Evolutionary conservation across 2,329 filamentous ascomycete genomes (phyloP), one percentile per base, ranked within the genome.

Genomic region (Aaosphaeria arxii): DNA sequence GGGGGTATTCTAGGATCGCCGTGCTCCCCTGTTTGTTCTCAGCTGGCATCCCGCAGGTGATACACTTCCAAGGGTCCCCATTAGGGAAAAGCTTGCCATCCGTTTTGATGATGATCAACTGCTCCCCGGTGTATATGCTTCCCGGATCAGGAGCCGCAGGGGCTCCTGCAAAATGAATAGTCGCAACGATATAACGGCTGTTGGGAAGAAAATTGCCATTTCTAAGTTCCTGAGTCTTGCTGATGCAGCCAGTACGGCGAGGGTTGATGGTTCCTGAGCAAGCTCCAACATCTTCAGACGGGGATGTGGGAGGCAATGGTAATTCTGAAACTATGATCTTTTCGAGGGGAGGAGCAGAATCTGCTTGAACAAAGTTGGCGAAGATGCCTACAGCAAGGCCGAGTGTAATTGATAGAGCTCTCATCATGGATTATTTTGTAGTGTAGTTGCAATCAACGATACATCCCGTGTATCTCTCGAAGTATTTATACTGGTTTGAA

Each of bases 1-100:
- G 73, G 0, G 75, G 73, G 49, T 40, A 35, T 29, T 32, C 39
- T 17, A 41, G 9, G 9, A 17, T 17, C 7, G 24, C 39, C 7
- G 7, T 17, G 7, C 33, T 7, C 7, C 33, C 33, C n/a, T 36
- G 33, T 36, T 7, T 7, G 28, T 74, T 73, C 33, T 56, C 52
- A 2, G 45, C 51, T 0, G 71, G 61, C 0, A 76, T 62, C 4
- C 71, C 74, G 43, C 74, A 77, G 30, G 67, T 77, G 4, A 77
- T 47, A 43, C 74, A 76, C 51, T 75, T 77, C 72, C 74, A 77
- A 0, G 69, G 46, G 48, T 76, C 74, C 0, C 74, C 74, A 45
- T 72, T 76, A 3, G 64, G 40, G 38, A 77, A 77, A 0, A 50
- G 61, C 2, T 57, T 70, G 1, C 63, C 64, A 47, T 77, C 70